phyloP scores from a whole-genome alignment of 2,329 filamentous ascomycete species.

The Stachybotrys elegans region DNA sequence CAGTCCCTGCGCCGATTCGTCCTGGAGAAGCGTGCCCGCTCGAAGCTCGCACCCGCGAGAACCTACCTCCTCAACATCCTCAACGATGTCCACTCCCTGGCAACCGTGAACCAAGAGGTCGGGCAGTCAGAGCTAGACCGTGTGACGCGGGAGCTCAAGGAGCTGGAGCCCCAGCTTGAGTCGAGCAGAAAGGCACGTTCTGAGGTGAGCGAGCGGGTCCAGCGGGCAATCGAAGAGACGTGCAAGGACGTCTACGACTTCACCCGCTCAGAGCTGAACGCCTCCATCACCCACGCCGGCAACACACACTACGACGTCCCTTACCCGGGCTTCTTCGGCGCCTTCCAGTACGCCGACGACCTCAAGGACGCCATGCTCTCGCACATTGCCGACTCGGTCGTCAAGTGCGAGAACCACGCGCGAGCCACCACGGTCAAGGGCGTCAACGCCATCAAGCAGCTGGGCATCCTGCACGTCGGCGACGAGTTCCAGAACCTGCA shows the following conservation, averaged over 20 bases:
- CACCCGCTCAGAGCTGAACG: slow-evolving; percentile 68
- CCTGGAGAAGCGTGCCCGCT: slow-evolving; percentile 88
- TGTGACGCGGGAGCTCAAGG: slow-evolving; percentile 72
- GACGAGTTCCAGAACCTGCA: slow-evolving; percentile 80
- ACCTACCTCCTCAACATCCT: slow-evolving; percentile 94
- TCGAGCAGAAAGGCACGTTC: slow-evolving; percentile 73
- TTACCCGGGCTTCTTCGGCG: slow-evolving; percentile 80
- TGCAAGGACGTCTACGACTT: slow-evolving; percentile 82
- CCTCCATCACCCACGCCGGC: slow-evolving; percentile 72
- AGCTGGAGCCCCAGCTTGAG: slow-evolving; percentile 81
- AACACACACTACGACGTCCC: slow-evolving; percentile 74
- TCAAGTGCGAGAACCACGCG: slow-evolving; percentile 80
- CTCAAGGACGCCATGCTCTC: slow-evolving; percentile 88
- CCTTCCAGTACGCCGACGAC: slow-evolving; percentile 90
- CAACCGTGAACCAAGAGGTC: slow-evolving; percentile 81
- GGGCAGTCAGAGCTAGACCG: slow-evolving; percentile 80
- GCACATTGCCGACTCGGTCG: slow-evolving; percentile 75
- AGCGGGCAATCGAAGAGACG: slow-evolving; percentile 76
- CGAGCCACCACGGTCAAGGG: slow-evolving; percentile 70
- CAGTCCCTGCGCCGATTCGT: slow-evolving; percentile 87
- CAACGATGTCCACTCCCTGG: slow-evolving; percentile 77
- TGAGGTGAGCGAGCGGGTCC: slow-evolving; percentile 76
- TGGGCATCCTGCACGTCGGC: slow-evolving; percentile 83
- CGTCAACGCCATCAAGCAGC: slow-evolving; percentile 80
- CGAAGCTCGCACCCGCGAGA: slow-evolving; percentile 91